Base-by-base conservation (phyloP, 1,284 basidiomycete genomes). In the Rhodotorula sp. region DNA sequence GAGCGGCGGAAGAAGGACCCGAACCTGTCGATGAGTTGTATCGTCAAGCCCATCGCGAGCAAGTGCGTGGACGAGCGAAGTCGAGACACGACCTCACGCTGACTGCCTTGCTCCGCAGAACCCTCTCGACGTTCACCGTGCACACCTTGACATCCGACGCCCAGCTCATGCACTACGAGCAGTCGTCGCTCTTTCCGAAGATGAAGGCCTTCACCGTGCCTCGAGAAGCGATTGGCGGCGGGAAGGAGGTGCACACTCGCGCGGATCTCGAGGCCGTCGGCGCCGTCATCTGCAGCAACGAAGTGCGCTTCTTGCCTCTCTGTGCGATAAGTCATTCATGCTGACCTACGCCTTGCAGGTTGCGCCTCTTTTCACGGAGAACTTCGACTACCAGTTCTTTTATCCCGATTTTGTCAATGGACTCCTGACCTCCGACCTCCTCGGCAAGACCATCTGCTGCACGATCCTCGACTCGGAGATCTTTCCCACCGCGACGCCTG, bases 311-410 rank as follows among this genome's bases (percentile, higher is more conserved):
- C 13, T 11, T 62, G 27, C 13, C 17, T 13, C 27, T 27, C 34
- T 48, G 29, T 17, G 36, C 22, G 9, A 32, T 2, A 9, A 54
- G 32, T 56, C 48, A 39, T 47, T 11, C 51, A 22, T 27, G 19
- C 20, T 4, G 8, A n/a, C 32, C 5, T 20, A 5, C 7, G 1
- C 22, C 36, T 4, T 20, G n/a, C 76, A 92, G 91, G 90, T 98
- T 29, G 94, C 94, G 0, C 95, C 94, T 0, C 82, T 98, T 8
- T 99, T 98, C 82, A 94, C 96, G 77, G 96, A 99, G 81, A 99
- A 99, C 82, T 99, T 99, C 79, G 96, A 99, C 82, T 99, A 96
- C 79, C 89, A 90, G 58, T 90, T 94, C 80, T 85, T 98, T 71
- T 87, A 94, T 66, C 84, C 88, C 74, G 93, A 99, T 81, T 97